Conservation (phyloP, 2,329 filamentous ascomycete genomes). For the Epicoccum sorghinum region DNA sequence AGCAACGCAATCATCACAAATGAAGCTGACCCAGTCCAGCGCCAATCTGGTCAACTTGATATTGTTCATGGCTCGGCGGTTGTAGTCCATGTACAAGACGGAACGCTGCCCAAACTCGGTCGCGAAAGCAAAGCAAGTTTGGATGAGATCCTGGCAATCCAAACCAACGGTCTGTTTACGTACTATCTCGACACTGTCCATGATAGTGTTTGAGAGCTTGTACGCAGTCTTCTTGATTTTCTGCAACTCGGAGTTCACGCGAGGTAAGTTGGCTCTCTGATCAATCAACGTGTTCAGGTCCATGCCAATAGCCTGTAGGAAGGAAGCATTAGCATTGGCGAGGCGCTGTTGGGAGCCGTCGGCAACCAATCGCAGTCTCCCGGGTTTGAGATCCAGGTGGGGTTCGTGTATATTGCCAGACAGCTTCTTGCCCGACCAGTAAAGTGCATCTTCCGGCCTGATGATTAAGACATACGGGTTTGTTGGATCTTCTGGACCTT, state of each 20-base stretch:
- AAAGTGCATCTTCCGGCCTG: conserved; percentile 76
- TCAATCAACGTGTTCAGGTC: conserved; percentile 90
- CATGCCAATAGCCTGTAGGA: conserved; percentile 78
- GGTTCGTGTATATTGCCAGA: conserved; percentile 75
- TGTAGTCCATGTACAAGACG: conserved; percentile 93
- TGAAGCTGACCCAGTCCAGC: conserved; percentile 96
- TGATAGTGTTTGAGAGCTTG: conserved; percentile 96
- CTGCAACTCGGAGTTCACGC: conserved; percentile 87
- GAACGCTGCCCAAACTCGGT: conserved; percentile 97
- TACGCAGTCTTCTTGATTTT: conserved; percentile 96
- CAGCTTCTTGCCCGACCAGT: conserved; percentile 82
- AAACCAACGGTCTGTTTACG: conserved; percentile 81
- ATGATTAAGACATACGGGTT: conserved; percentile 88
- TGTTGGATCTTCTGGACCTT: conserved; percentile 71
- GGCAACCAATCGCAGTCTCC: conserved; percentile 85
- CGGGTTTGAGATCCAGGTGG: conserved; percentile 82
- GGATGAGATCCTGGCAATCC: conserved; percentile 93
- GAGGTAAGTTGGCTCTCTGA: conserved; percentile 88
- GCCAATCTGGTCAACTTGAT: conserved; percentile 91
- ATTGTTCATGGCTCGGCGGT: conserved; percentile 95
- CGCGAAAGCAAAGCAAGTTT: conserved; percentile 98
- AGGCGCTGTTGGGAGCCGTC: conserved; percentile 82
- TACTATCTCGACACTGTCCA: conserved; percentile 97
- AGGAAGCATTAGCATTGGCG: conserved; percentile 76
- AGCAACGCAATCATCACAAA: conserved; percentile 94